Conservation (phyloP, 371 early-diverging fungal genomes). For the Mucor indicus region DNA sequence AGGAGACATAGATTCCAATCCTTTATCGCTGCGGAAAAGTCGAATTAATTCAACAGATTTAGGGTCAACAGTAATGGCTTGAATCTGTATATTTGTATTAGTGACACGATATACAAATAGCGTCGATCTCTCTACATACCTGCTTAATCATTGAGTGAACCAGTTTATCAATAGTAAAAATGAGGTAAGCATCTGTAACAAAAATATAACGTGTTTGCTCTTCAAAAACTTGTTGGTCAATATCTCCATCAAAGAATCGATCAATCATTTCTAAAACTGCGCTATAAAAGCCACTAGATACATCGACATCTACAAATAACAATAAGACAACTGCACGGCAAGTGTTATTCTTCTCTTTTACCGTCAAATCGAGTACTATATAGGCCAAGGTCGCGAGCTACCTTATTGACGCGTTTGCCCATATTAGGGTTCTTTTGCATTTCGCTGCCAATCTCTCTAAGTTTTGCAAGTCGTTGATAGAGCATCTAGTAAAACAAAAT, state of each 20-base stretch:
- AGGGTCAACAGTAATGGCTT: constrained; percentile 38
- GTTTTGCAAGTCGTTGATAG: constrained; percentile 75
- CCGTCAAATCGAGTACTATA: constrained; percentile 55
- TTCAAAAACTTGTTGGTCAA: constrained; percentile 89
- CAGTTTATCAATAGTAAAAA: constrained; percentile 88
- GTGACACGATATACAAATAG: not conserved
- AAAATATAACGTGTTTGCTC: constrained; percentile 86
- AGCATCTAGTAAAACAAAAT: constrained; percentile 56
- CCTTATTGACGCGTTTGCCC: constrained; percentile 65
- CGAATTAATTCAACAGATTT: constrained; percentile 43
- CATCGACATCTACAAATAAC: constrained; percentile 40
- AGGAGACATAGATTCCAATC: constrained; percentile 14
- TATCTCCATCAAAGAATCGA: constrained; percentile 76
- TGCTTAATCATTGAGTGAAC: constrained; percentile 78
- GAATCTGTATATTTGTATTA: constrained; percentile 25
- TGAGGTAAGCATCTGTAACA: constrained; percentile 80
- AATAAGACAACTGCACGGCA: constrained; percentile 19
- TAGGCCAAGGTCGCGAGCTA: constrained; percentile 81
- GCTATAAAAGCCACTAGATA: constrained; percentile 65
- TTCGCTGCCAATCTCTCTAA: constrained; percentile 71
- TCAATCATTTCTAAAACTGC: constrained; percentile 75
- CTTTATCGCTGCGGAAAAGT: constrained; percentile 38
- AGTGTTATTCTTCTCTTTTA: constrained; percentile 58
- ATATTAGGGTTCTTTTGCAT: constrained; percentile 55
- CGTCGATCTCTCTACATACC: constrained; percentile 39